A percentile compares a stretch with the other conserved stretches of the same genome.
Conservation (phyloP, 805 yeast species). For the Barnettozyma sucrosica region DNA sequence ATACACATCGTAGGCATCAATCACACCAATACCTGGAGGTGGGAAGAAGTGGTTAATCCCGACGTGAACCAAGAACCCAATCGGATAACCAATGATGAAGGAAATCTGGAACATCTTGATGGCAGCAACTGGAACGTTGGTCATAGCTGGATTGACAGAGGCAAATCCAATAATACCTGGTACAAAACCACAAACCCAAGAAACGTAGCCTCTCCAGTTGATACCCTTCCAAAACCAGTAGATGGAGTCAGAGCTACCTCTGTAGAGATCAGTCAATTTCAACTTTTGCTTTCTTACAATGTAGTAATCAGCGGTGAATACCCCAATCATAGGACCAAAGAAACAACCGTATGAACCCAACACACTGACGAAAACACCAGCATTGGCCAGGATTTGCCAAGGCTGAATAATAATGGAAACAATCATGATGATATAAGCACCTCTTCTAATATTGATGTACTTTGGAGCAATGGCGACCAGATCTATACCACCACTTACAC, state of each 20-base stretch:
- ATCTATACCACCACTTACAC: constrained; percentile 46
- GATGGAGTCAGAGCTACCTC: constrained; percentile 27
- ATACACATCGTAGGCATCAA: constrained; percentile 30
- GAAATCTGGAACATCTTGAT: constrained; percentile 25
- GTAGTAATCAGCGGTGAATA: constrained; percentile 32
- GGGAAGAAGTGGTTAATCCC: constrained; percentile 26
- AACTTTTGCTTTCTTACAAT: constrained; percentile 34
- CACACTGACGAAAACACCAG: constrained; percentile 22
- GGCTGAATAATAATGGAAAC: constrained; percentile 72
- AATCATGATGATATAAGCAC: constrained; percentile 60
- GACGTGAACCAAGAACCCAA: constrained; percentile 21
- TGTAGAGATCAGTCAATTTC: constrained; percentile 37
- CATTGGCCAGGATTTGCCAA: constrained; percentile 41
- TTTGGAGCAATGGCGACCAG: constrained; percentile 43
- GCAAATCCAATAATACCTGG: constrained; percentile 40
- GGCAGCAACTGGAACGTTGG: constrained; percentile 22
- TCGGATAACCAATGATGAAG: constrained; percentile 24
- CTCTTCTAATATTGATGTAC: constrained; percentile 56
- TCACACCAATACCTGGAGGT: constrained; percentile 25
- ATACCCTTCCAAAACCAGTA: constrained; percentile 41
- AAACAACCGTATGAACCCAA: constrained; percentile 29
- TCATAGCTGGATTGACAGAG: constrained; percentile 25
- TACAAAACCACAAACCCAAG: constrained; percentile 35
- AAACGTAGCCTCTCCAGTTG: constrained; percentile 36
- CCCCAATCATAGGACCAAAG: constrained; percentile 40